phyloP scores from a whole-genome alignment of 2,329 filamentous ascomycete genomes.

The Verticillium nubilum region DNA sequence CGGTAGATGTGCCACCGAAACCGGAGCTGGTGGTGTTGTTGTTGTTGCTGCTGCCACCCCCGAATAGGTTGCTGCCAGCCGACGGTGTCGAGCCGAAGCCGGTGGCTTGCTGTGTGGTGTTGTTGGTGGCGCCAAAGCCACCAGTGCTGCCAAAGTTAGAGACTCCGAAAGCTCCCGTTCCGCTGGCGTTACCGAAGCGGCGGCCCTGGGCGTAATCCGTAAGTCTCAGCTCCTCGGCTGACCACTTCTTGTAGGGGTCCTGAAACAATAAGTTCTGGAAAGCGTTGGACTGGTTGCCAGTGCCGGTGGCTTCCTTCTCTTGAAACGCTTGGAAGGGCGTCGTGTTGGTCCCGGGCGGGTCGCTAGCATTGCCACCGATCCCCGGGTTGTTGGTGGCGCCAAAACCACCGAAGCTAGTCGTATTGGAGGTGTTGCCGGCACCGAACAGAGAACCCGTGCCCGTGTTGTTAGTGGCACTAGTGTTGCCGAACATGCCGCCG shows the following conservation, averaged over 20 bases:
- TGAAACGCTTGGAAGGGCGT: constrained; percentile 63
- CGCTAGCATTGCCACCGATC: constrained; percentile 45
- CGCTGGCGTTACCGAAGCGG: constrained; percentile 75
- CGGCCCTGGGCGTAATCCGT: constrained; percentile 87
- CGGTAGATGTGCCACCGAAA: constrained; percentile 18
- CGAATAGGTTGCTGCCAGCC: constrained; percentile 32
- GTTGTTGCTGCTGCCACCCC: constrained; percentile 19
- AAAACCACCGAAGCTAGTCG: constrained; percentile 31
- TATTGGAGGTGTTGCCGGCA: constrained; percentile 29
- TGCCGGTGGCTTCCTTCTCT: constrained; percentile 66
- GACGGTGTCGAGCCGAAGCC: constrained; percentile 35
- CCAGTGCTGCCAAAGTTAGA: constrained; percentile 43
- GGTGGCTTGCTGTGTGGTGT: constrained; percentile 21
- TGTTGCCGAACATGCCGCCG: constrained; percentile 45
- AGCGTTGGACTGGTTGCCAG: constrained; percentile 47
- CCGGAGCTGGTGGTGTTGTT: constrained; percentile 13
- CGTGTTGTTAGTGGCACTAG: constrained; percentile 34
- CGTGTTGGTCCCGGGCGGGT: constrained; percentile 63
- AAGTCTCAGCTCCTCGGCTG: constrained; percentile 75
- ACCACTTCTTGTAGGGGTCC: constrained; percentile 81
- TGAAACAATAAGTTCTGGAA: constrained; percentile 79
- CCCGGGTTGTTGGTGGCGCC: constrained; percentile 41
- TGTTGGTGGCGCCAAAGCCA: constrained; percentile 38
- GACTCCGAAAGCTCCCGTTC: constrained; percentile 79
- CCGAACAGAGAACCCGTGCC: constrained; percentile 38